Conservation (phyloP, 78 protist species). For the Pigoraptor vietnamica region DNA sequence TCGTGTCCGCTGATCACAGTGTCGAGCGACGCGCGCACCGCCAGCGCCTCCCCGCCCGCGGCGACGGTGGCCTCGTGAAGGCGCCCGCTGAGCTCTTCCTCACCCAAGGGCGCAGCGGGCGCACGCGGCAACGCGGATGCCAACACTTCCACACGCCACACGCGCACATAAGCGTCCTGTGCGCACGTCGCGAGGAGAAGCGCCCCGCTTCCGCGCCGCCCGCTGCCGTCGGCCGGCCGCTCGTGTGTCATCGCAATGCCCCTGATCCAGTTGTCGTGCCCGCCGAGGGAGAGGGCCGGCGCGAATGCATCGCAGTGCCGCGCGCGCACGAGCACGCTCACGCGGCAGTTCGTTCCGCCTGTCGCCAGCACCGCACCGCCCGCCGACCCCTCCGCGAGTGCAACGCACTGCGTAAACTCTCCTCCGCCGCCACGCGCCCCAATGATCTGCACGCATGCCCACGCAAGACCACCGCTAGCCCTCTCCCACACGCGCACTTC, state of each 20-base stretch:
- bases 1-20: slow-evolving; percentile 57
- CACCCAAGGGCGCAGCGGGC: not conserved
- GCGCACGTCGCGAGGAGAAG: not conserved
- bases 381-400: no score
- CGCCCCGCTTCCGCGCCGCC: not conserved
- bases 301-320: not conserved
- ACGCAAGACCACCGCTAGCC: not conserved
- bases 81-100: not conserved
- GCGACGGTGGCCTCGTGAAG: not conserved
- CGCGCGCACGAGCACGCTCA: not conserved
- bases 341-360: not conserved
- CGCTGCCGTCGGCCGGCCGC: not conserved
- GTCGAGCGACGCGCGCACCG: slow-evolving; percentile 12
- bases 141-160: not conserved
- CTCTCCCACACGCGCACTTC: not conserved
- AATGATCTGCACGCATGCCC: not conserved
- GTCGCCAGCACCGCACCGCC: not conserved
- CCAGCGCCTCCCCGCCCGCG: not conserved
- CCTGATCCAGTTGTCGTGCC: not conserved
- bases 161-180: not conserved
- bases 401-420: no score
- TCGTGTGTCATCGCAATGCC: not conserved
- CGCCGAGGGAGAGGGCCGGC: not conserved
- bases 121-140: not conserved
- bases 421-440: no score